phyloP scores from a whole-genome alignment of 805 yeast genomes.

The Nakazawaea sp. region DNA sequence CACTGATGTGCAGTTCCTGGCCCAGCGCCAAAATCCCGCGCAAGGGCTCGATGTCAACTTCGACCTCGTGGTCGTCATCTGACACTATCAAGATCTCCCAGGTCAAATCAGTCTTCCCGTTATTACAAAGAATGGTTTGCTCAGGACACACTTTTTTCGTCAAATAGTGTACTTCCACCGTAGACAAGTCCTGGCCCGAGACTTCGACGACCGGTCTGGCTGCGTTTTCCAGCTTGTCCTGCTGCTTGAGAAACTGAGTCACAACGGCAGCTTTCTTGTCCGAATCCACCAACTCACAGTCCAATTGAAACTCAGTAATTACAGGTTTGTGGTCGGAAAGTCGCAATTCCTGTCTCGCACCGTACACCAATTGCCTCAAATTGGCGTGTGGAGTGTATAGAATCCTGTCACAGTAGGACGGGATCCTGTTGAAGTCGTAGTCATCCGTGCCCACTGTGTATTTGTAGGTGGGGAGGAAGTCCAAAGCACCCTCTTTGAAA shows the following conservation, averaged over 20 bases:
- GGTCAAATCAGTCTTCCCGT: constrained; percentile 21
- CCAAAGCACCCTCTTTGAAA: constrained; percentile 39
- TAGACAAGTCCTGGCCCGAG: constrained; percentile 23
- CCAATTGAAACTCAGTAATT: constrained; percentile 25
- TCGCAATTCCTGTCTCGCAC: constrained; percentile 16
- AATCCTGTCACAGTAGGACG: constrained; percentile 57
- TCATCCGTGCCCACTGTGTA: constrained; percentile 19
- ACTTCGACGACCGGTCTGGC: constrained; percentile 34
- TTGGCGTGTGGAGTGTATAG: constrained; percentile 21
- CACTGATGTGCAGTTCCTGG: constrained; percentile 21
- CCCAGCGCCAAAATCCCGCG: constrained; percentile 8
- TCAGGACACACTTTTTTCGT: constrained; percentile 14
- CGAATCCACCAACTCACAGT: constrained; percentile 29
- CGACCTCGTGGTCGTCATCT: constrained; percentile 22
- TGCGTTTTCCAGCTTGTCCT: constrained; percentile 38
- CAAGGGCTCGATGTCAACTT: constrained; percentile 28
- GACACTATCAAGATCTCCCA: constrained; percentile 23
- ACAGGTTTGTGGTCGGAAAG: constrained; percentile 57
- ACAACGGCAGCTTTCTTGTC: constrained; percentile 27
- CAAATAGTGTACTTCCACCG: constrained; percentile 20
- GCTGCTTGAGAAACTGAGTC: constrained; percentile 28
- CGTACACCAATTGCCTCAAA: constrained; percentile 15
- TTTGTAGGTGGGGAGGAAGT: constrained; percentile 52
- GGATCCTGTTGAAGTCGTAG: constrained; percentile 31
- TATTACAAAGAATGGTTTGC: constrained; percentile 26